phyloP scores from a whole-genome alignment of 2,329 filamentous ascomycete genomes.

The Diaporthe humulicola region DNA sequence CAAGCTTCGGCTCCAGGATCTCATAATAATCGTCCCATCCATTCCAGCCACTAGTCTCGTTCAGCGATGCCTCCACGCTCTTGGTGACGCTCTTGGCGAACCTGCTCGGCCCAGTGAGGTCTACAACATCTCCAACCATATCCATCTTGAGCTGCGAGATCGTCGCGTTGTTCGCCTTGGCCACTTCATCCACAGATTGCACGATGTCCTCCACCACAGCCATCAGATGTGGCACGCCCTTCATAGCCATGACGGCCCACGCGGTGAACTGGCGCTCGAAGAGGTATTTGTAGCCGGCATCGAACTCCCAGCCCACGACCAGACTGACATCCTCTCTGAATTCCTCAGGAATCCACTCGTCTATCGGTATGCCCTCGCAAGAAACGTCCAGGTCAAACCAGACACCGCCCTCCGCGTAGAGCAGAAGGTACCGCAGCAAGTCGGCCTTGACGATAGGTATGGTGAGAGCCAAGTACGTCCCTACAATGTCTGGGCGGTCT shows the following conservation, averaged over 20 bases:
- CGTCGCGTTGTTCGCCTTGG: constrained; percentile 27
- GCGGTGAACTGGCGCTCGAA: constrained; percentile 41
- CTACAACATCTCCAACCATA: constrained; percentile 41
- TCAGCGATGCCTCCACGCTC: constrained; percentile 22
- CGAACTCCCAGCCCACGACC: constrained; percentile 49
- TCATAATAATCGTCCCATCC: not conserved
- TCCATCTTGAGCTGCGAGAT: constrained; percentile 33
- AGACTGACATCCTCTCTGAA: constrained; percentile 37
- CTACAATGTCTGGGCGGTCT: constrained; percentile 43
- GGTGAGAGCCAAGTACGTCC: constrained; percentile 42
- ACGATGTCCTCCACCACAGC: constrained; percentile 41
- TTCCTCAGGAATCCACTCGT: constrained; percentile 50
- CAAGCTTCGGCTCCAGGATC: constrained; percentile 18
- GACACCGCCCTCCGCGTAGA: constrained; percentile 83
- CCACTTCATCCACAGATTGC: not conserved
- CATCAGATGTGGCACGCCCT: constrained; percentile 38
- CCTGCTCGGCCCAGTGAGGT: constrained; percentile 40
- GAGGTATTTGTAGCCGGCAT: constrained; percentile 38
- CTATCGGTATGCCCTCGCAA: constrained; percentile 50
- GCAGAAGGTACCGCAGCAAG: constrained; percentile 77
- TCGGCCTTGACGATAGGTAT: constrained; percentile 69
- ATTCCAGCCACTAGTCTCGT: constrained; percentile 24
- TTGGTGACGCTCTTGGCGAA: constrained; percentile 37
- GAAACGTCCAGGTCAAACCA: constrained; percentile 68
- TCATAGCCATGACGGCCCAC: constrained; percentile 41